phyloP scores from a whole-genome alignment of 768 basidiomycete species.

The Leccinum fibrillosum region DNA sequence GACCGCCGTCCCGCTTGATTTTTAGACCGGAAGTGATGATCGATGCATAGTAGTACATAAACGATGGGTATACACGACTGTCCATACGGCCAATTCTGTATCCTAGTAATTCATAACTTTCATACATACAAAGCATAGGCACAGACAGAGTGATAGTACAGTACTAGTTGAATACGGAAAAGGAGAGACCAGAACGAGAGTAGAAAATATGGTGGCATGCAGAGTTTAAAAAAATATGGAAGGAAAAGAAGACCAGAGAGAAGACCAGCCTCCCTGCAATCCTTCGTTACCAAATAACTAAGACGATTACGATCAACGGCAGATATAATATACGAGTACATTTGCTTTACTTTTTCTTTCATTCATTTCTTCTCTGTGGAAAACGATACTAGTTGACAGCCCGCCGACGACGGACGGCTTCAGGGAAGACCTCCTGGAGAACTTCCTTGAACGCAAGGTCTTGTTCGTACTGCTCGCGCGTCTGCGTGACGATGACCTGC shows the following conservation, averaged over 20 bases:
- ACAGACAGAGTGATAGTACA: background rate
- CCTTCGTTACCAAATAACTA: constrained; percentile 23
- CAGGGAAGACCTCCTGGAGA: constrained; percentile 27
- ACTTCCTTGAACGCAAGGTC: constrained; percentile 32
- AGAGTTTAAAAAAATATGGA: constrained; percentile 3
- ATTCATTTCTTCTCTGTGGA: constrained; percentile 1
- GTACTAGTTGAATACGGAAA: background rate
- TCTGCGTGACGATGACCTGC: constrained; percentile 34
- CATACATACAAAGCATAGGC: background rate
- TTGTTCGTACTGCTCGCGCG: constrained; percentile 31
- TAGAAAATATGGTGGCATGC: background rate
- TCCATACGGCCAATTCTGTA: background rate
- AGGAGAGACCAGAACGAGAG: background rate
- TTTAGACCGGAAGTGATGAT: background rate
- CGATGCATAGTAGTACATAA: background rate
- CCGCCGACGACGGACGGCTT: constrained; percentile 21
- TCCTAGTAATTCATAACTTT: background rate
- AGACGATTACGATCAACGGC: constrained; percentile 11
- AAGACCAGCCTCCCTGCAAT: constrained; percentile 15
- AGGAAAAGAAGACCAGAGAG: constrained; percentile 2
- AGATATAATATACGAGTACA: background rate
- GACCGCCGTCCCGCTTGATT: background rate
- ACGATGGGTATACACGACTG: background rate
- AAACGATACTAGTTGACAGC: background rate
- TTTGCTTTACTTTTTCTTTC: background rate